Conservation (phyloP, 2,329 filamentous ascomycete species). For the Phoma herbarum region DNA sequence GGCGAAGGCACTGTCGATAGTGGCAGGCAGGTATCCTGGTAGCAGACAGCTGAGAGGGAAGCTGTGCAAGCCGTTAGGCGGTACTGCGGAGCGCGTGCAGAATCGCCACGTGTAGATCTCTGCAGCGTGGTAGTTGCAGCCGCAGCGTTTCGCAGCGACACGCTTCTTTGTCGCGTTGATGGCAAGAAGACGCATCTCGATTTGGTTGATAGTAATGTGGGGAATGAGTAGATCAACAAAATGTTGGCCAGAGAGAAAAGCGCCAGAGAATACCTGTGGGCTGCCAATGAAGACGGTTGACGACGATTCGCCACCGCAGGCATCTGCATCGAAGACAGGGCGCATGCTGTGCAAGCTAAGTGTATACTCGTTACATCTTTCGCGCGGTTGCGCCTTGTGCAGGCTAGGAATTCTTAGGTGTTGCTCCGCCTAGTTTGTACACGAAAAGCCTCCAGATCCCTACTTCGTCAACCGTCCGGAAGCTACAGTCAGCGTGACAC, state of each 20-base stretch:
- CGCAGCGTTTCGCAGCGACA: conserved; percentile 77
- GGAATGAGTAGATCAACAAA: conserved; percentile 74
- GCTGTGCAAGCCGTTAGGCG: conserved; percentile 68
- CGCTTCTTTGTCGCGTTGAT: conserved; percentile 81
- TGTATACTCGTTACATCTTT: no score
- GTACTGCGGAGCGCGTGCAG: conserved; percentile 52
- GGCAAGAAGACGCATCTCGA: conserved; percentile 76
- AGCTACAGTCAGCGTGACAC: no score
- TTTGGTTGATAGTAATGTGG: conserved; percentile 71
- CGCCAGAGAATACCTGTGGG: conserved; percentile 78
- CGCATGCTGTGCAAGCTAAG: no score
- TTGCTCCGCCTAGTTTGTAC: no score
- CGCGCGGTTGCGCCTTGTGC: no score
- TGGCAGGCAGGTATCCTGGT: conserved; percentile 82
- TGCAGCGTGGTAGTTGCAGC: conserved; percentile 75
- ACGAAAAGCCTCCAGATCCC: no score
- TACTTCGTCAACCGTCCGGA: no score
- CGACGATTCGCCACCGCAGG: no score
- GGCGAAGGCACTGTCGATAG: conserved; percentile 77
- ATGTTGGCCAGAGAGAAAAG: conserved; percentile 84
- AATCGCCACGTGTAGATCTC: conserved; percentile 84
- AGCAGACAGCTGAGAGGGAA: conserved; percentile 92
- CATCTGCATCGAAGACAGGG: no score
- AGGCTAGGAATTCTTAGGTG: no score
- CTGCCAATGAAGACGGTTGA: conserved; percentile 86